A percentile compares a stretch with the other conserved stretches of the same genome.
Conservation (phyloP, 176 grass and related monocot species). For the Oryza meyeriana region DNA sequence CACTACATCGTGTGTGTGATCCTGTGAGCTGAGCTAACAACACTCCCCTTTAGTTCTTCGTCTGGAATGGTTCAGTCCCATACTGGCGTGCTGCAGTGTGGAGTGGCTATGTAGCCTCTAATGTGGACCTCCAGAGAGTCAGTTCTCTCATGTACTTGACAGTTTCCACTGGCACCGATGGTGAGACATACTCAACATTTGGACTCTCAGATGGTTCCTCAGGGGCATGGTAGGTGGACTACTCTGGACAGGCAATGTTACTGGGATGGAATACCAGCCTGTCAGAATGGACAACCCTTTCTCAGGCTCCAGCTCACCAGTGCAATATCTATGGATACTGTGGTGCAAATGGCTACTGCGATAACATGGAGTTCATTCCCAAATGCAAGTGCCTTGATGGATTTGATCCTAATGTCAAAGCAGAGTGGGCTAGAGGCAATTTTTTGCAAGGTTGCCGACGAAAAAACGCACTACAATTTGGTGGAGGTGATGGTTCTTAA, state of each 20-base stretch:
- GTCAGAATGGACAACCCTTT: not conserved
- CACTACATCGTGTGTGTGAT: no score
- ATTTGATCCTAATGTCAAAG: not conserved
- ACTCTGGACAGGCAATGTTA: not conserved
- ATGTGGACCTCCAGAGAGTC: not conserved
- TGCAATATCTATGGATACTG: constrained; percentile 17
- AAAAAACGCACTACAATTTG: not conserved
- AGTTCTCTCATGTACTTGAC: not conserved
- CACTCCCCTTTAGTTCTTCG: not conserved
- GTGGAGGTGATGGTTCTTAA: not conserved
- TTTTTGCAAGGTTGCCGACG: constrained; percentile 14
- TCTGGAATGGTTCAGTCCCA: constrained; percentile 13
- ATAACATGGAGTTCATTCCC: not conserved
- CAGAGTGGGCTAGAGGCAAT: not conserved
- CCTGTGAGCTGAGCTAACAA: no score
- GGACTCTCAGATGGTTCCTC: constrained; percentile 11
- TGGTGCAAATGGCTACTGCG: not conserved
- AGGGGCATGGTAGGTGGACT: not conserved
- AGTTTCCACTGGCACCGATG: not conserved
- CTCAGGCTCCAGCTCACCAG: accelerated
- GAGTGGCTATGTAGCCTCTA: not conserved
- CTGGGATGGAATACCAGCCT: not conserved
- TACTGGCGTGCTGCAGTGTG: not conserved
- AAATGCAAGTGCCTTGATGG: constrained; percentile 25
- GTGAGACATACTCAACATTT: constrained; percentile 11